phyloP scores from a whole-genome alignment of 2,329 filamentous ascomycete genomes.

The Ophiostoma angusticollis region DNA sequence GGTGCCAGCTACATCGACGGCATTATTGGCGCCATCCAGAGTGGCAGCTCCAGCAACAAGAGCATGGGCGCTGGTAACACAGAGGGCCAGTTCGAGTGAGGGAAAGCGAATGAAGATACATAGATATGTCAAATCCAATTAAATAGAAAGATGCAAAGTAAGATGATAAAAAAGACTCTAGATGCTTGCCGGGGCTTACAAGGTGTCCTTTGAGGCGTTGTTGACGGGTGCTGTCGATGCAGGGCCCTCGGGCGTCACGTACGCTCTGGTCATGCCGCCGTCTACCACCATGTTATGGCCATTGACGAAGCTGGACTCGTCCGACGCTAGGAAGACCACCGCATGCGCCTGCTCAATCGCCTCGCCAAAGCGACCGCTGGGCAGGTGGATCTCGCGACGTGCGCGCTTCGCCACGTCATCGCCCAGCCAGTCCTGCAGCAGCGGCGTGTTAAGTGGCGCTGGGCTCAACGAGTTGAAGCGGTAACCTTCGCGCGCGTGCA shows the following conservation, averaged over 20 bases:
- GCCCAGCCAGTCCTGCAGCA: slow-evolving; percentile 87
- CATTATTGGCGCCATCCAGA: slow-evolving; percentile 80
- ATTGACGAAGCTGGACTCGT: slow-evolving; percentile 83
- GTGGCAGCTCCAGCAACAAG: slow-evolving; percentile 75
- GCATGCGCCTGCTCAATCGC: slow-evolving; percentile 88
- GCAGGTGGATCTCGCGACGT: slow-evolving; percentile 81
- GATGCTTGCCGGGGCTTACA: no score
- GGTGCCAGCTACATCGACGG: slow-evolving; percentile 66
- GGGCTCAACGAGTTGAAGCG: slow-evolving; percentile 87
- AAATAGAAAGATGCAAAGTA: no score
- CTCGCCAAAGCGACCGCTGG: slow-evolving; percentile 76
- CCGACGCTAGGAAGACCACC: slow-evolving; percentile 74
- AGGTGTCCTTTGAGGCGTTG: slow-evolving; percentile 37
- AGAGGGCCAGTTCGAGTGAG: slow-evolving; percentile 48
- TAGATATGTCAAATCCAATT: no score
- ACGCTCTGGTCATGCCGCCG: slow-evolving; percentile 89
- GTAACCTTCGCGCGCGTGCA: slow-evolving; percentile 78
- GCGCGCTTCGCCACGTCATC: slow-evolving; percentile 71
- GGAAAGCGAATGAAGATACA: no score
- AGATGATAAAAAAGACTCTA: no score
- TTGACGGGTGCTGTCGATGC: slow-evolving; percentile 42
- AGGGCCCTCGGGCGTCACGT: slow-evolving; percentile 56
- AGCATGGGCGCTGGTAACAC: slow-evolving; percentile 95
- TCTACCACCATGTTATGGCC: slow-evolving; percentile 90
- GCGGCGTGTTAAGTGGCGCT: slow-evolving; percentile 80